These are phyloP conservation scores for Laburnicola sp. DNA, from an alignment of 2,329 filamentous ascomycete species.

Conservation along the genomic window DNA sequence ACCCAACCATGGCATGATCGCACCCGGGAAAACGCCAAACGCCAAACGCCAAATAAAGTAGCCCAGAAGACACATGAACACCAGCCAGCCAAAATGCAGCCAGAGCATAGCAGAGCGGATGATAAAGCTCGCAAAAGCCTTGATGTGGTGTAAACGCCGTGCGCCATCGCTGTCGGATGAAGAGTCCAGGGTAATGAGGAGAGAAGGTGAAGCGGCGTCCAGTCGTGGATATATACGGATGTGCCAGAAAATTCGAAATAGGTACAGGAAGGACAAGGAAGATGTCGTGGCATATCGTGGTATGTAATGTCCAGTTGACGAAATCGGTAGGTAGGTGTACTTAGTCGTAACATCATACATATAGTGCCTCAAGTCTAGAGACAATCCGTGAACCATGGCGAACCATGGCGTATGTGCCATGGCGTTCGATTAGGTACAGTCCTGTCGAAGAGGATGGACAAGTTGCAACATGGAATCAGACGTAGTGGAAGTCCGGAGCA, in stretches of 20 bases:
- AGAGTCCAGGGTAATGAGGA: not conserved
- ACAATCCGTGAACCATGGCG: no score
- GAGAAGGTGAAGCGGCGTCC: not conserved
- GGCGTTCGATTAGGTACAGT: no score
- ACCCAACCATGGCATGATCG: not conserved
- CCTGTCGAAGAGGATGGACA: no score
- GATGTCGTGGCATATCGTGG: not conserved
- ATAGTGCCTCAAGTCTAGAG: no score
- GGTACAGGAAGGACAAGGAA: not conserved
- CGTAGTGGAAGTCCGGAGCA: conserved; percentile 87
- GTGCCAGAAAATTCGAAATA: not conserved
- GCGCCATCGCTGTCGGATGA: not conserved
- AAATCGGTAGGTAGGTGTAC: not conserved
- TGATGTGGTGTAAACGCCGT: not conserved
- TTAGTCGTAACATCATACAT: no score
- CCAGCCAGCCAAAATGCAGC: not conserved
- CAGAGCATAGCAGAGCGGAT: not conserved
- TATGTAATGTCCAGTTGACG: not conserved
- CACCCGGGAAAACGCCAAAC: not conserved
- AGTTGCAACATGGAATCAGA: conserved; percentile 41
- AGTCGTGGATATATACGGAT: not conserved
- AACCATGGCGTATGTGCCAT: no score
- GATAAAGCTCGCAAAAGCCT: not conserved
- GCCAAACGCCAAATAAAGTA: not conserved
- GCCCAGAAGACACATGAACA: not conserved